Conservation (phyloP, 2,329 filamentous ascomycete genomes). For the Phaeosphaeriaceae sp. region DNA sequence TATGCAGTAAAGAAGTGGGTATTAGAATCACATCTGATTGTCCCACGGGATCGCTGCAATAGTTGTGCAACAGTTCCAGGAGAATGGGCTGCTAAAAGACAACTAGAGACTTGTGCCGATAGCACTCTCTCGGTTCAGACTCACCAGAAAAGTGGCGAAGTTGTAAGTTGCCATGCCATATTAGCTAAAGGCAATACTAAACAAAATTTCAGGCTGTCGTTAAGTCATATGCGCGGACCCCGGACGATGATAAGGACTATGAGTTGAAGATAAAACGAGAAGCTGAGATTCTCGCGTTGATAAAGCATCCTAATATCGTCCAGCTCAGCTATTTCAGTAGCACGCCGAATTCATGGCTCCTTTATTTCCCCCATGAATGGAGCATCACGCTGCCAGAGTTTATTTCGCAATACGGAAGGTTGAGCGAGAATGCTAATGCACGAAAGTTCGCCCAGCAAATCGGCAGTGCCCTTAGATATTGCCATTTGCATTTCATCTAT, state of each 20-base stretch:
- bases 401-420: background rate
- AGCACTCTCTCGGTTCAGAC: background rate
- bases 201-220: background rate
- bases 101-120: background rate
- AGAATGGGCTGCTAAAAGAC: background rate
- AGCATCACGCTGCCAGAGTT: background rate
- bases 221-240: background rate
- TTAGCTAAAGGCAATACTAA: background rate
- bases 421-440: background rate
- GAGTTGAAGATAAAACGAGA: background rate
- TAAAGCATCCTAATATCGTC: background rate
- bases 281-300: background rate
- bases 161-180: background rate
- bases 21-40: background rate
- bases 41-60: background rate
- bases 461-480: background rate
- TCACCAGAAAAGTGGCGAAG: background rate
- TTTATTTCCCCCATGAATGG: background rate
- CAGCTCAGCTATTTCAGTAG: background rate
- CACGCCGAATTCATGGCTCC: background rate
- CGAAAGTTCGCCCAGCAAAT: background rate
- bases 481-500: background rate
- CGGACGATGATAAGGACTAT: background rate
- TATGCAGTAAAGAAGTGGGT: background rate
- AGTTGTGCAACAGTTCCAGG: background rate